Base-by-base conservation (phyloP, 106 monocot genomes). In the Dendrobium officinale region DNA sequence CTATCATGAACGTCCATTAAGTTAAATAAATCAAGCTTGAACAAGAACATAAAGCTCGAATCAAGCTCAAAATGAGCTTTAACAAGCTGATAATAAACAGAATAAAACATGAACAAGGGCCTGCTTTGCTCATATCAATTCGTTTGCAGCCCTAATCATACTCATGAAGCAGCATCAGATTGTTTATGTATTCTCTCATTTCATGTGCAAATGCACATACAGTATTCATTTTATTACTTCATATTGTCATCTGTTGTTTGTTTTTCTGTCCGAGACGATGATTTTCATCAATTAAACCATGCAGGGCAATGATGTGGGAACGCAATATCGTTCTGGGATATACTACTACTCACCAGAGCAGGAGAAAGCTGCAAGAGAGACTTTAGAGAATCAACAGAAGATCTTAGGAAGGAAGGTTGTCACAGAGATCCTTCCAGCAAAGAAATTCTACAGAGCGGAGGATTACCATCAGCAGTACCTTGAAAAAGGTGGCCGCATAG, bases 401-500 rank as follows among this genome's bases (percentile, higher is more conserved):
- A 49, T 7, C 43, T 43, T 93, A 76, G 82, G 82, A 70, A 80
- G 85, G 79, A 83, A 86, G 80, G 88, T 93, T 49, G 87, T 93
- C 11, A 93, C 93, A 1, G 93, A 93, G 81, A 90, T 93, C 74
- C 93, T 93, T 41, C 93, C 90, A 6, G 88, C 93, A 15, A 88
- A 86, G 77, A 90, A 87, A 61, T 90, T 87, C 77, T 90, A 93
- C 81, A 24, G 78, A 18, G 93, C 93, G 0, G 93, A 90, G 83
- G 93, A 90, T 75, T 90, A 93, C 85, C 93, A 93, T 66, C 93
- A 93, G 88, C 93, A 90, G 79, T 90, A 93, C 70, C 89, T 93
- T 24, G 88, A 77, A 18, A 90, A 90, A 83, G 90, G 88, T 10
- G 92, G 90, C 19, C 86, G 92, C 31, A 86, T 22, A 43, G 77